Evolutionary conservation across 805 yeast genomes (phyloP).

Genomic region (Clavispora asparagi): DNA sequence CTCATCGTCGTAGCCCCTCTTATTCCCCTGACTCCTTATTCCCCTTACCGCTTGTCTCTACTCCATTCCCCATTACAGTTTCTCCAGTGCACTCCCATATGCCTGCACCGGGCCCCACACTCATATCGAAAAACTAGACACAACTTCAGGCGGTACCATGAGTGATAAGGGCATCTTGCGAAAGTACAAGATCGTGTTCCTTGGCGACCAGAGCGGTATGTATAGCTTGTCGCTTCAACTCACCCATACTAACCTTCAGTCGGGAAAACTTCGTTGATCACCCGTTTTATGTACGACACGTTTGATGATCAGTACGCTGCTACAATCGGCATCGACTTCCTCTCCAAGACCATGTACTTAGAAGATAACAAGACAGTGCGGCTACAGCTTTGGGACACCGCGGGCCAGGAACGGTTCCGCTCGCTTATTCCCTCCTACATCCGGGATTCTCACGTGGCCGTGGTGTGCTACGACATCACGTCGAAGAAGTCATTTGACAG

Average conservation of each 20-base stretch:
- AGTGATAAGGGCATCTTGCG: constrained; percentile 41
- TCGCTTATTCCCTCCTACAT: constrained; percentile 93
- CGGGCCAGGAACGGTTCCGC: constrained; percentile 96
- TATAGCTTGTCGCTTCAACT: constrained; percentile 1
- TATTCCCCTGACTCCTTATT: too few species aligned
- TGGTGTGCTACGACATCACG: constrained; percentile 91
- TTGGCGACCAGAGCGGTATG: constrained; percentile 91
- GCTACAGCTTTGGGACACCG: constrained; percentile 96
- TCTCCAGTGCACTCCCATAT: not conserved
- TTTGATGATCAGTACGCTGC: constrained; percentile 96
- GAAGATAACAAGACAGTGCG: constrained; percentile 90
- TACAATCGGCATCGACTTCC: constrained; percentile 93
- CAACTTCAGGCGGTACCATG: constrained; percentile 7
- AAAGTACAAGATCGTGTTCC: constrained; percentile 84
- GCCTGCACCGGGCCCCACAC: not conserved
- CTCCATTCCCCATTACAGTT: too few species aligned
- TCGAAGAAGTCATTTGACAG: constrained; percentile 78
- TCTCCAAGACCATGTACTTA: constrained; percentile 72
- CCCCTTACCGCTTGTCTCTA: too few species aligned
- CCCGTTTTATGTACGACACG: constrained; percentile 97
- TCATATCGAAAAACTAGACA: not conserved
- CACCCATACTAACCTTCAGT: constrained; percentile 37
- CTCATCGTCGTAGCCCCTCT: too few species aligned
- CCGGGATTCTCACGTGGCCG: constrained; percentile 95
- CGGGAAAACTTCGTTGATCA: constrained; percentile 92